Conservation (phyloP, 208 protist species). For the Porcisia hertigi region DNA sequence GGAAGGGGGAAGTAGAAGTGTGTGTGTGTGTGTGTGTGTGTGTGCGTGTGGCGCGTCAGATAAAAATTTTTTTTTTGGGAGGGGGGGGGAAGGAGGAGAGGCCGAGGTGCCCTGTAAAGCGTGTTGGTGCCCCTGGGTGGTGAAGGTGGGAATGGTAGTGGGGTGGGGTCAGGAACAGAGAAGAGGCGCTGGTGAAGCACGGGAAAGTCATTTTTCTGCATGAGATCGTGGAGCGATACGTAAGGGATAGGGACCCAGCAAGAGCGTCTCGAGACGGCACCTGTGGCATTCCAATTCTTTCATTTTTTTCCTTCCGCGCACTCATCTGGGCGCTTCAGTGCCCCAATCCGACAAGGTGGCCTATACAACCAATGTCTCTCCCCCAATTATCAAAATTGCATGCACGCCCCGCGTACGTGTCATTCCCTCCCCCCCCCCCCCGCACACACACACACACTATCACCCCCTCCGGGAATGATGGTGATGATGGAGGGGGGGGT, state of each 20-base stretch:
- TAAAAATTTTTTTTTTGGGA: too few relatives aligned
- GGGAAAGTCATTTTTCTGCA: background rate
- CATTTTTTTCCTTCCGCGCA: conserved; percentile 13
- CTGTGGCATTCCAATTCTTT: background rate
- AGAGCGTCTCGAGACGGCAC: background rate
- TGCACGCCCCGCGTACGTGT: background rate
- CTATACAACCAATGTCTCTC: background rate
- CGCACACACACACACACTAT: background rate
- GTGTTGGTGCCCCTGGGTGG: background rate
- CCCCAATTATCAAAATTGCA: background rate
- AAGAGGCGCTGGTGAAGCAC: background rate
- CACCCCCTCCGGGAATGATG: too few relatives aligned
- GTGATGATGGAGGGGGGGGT: background rate
- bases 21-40: background rate
- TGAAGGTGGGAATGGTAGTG: background rate
- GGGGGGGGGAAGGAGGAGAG: too few relatives aligned
- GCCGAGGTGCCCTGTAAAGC: too few relatives aligned
- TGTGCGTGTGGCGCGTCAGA: background rate
- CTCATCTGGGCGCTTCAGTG: background rate
- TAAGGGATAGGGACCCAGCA: background rate
- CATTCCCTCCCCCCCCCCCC: too few relatives aligned
- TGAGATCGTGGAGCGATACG: background rate
- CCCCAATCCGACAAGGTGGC: background rate
- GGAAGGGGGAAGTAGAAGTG: background rate
- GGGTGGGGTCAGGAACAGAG: background rate